phyloP scores from a whole-genome alignment of 352 stramenopile species.

The Phytophthora europaea region DNA sequence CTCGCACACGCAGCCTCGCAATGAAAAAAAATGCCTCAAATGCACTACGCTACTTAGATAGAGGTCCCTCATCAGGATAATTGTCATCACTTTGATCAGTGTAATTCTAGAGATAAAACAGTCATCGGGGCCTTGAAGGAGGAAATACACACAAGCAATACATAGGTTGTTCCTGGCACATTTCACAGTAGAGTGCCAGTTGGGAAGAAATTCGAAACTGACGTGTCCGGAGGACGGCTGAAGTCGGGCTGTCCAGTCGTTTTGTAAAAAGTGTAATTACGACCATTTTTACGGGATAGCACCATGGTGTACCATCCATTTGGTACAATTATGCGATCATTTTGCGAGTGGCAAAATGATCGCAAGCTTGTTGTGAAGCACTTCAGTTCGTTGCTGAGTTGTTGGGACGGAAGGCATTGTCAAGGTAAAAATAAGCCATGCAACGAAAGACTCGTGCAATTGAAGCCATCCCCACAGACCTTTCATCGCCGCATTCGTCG shows the following conservation, averaged over 20 bases:
- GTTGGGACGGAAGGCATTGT: too few relatives aligned
- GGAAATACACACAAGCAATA: background rate
- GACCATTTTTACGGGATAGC: background rate
- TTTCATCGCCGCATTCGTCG: slow-evolving; percentile 4
- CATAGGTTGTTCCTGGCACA: background rate
- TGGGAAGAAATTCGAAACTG: background rate
- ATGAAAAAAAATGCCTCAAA: background rate
- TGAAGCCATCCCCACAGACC: slow-evolving; percentile 11
- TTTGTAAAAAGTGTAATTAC: slow-evolving; percentile 11
- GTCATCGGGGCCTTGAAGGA: slow-evolving; percentile 36
- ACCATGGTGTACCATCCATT: background rate
- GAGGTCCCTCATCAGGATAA: slow-evolving; percentile 65
- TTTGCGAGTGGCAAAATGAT: too few relatives aligned
- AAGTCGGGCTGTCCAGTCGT: slow-evolving; percentile 1
- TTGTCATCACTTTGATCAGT: slow-evolving; percentile 71
- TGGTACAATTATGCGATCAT: background rate
- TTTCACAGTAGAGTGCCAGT: background rate
- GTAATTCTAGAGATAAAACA: slow-evolving; percentile 79
- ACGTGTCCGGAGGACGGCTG: background rate
- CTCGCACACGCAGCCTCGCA: slow-evolving; percentile 35
- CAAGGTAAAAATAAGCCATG: background rate
- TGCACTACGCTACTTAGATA: background rate
- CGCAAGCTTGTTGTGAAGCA: too few relatives aligned
- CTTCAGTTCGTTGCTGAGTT: too few relatives aligned
- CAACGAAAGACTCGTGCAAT: slow-evolving; percentile 5